Evolutionary conservation across 2,329 filamentous ascomycete species (phyloP).

Genomic region (Hypoxylon sp.): DNA sequence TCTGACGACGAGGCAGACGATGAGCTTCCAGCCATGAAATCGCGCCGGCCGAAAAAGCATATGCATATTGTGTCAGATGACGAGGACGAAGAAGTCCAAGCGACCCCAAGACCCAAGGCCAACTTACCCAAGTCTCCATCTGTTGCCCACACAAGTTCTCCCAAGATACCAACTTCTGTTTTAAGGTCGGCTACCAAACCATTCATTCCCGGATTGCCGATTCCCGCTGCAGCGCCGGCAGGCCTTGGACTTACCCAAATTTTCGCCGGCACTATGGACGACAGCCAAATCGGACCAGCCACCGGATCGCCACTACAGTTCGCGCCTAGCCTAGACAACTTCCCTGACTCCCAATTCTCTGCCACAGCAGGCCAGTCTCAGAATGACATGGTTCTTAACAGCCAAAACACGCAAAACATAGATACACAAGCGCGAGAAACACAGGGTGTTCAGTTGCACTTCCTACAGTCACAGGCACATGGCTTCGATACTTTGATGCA

Average conservation of each 20-base stretch:
- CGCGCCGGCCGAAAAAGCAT: constrained; percentile 67
- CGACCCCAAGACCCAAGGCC: constrained; percentile 66
- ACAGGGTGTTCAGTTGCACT: constrained; percentile 67
- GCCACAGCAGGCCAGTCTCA: constrained; percentile 68
- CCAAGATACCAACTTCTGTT: constrained; percentile 72
- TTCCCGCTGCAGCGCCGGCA: constrained; percentile 67
- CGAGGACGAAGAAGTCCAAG: constrained; percentile 60
- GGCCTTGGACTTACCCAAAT: constrained; percentile 88
- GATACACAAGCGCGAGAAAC: constrained; percentile 59
- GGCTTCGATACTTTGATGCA: constrained; percentile 70
- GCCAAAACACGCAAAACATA: constrained; percentile 60
- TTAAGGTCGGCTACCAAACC: constrained; percentile 77
- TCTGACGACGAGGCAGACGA: constrained; percentile 59
- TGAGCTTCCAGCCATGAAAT: constrained; percentile 58
- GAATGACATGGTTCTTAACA: constrained; percentile 65
- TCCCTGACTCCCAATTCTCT: constrained; percentile 73
- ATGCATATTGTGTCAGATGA: constrained; percentile 74
- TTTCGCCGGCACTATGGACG: constrained; percentile 90
- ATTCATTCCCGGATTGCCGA: constrained; percentile 78
- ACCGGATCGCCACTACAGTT: constrained; percentile 61
- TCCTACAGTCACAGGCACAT: constrained; percentile 73
- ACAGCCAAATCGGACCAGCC: constrained; percentile 61
- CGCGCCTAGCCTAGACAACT: constrained; percentile 71
- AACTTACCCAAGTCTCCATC: constrained; percentile 60
- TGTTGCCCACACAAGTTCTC: constrained; percentile 62